Base-by-base conservation (phyloP, 306 rosid species). In the Comarum palustre region DNA sequence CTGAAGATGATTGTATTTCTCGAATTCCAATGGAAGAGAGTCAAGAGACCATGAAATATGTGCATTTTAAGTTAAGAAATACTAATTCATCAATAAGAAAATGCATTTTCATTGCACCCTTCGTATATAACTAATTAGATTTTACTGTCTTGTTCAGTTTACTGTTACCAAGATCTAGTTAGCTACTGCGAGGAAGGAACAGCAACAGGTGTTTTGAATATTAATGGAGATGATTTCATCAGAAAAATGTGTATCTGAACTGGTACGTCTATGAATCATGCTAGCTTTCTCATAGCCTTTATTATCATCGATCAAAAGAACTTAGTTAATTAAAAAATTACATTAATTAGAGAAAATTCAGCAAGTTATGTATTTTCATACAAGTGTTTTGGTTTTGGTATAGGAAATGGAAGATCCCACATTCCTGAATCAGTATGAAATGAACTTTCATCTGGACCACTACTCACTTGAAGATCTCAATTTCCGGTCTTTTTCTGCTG, bases 241-340 rank as follows among this genome's bases (percentile, higher is more conserved):
- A 27, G 74, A 77, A 68, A 74, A 78, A 74, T 82, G 82, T 80
- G 31, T 70, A 20, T 82, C 82, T 65, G 85, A 82, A 68, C 20
- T 78, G 66, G 85, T 82, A 82, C 32, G 71, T 32, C 15, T 19
- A 31, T 52, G n/a, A 4, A 45, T 68, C 34, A 57, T 8, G 20
- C 50, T 27, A 58, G 7, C 63, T 24, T 6, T 50, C 6, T 52
- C 11, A 52, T 20, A 8, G 27, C 63, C 63, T 58, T 24, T 24
- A 13, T 57, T 55, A 51, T 20, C 24, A 6, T 17, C 2, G 16
- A 55, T 22, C 31, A 22, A 22, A 7, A 24, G 61, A 55, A 55
- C 16, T 9, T 55, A 20, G 32, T 19, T 55, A 55, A 12, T 11
- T 54, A 8, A 22, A 2, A 55, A 22, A 7, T 10, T 14, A 22